phyloP scores from a whole-genome alignment of 495 filamentous ascomycete species.

The Astrothelium subdiscretum region DNA sequence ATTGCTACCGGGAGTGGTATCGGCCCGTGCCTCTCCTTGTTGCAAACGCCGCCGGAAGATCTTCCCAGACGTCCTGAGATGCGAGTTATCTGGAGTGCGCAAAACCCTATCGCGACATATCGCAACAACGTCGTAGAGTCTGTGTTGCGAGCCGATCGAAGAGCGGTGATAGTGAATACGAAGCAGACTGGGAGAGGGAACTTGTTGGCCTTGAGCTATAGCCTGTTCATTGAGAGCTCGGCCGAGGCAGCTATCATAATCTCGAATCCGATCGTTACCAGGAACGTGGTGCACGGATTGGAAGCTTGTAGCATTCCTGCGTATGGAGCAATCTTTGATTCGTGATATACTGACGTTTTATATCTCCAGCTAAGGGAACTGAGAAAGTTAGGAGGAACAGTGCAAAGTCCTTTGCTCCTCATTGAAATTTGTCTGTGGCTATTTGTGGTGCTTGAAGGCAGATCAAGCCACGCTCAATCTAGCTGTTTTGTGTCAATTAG shows the following conservation, averaged over 20 bases:
- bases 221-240: conserved; percentile 41
- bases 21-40: conserved; percentile 51
- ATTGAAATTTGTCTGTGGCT: no score
- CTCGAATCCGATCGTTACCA: conserved; percentile 60
- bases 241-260: conserved; percentile 71
- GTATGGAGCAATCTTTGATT: conserved; percentile 75
- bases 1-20: conserved; percentile 81
- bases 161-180: conserved; percentile 46
- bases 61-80: conserved; percentile 23
- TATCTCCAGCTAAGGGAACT: background rate
- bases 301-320: conserved; percentile 57
- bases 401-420: background rate
- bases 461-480: no score
- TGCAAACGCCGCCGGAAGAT: conserved; percentile 27
- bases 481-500: no score
- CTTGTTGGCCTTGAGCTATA: conserved; percentile 46
- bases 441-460: no score
- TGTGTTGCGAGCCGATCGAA: conserved; percentile 39
- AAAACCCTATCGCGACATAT: conserved; percentile 42
- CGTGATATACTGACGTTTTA: conserved; percentile 30
- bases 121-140: conserved; percentile 39
- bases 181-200: conserved; percentile 37
- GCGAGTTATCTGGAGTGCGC: conserved; percentile 50
- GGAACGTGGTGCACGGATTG: conserved; percentile 61
- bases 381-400: background rate